phyloP scores from a whole-genome alignment of 2,329 filamentous ascomycete genomes.

The Diaporthe vexans region DNA sequence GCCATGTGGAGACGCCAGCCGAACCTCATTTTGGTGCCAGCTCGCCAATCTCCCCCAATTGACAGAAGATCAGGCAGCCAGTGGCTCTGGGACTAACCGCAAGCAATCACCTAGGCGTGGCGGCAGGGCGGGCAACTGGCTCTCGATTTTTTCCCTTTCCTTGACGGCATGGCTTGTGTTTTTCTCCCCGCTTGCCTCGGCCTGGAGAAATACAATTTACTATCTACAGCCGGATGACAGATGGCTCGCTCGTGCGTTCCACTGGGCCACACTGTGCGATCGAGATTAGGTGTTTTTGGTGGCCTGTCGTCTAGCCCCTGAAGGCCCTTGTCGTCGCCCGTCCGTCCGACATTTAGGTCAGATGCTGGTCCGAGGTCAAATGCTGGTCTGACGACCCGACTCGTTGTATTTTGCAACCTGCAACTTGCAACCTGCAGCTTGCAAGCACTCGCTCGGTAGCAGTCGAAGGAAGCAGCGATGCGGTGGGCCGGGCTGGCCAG shows the following conservation, averaged over 20 bases:
- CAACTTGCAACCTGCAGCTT: no score
- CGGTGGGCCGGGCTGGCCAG: neutral
- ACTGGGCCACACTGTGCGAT: conserved; percentile 4
- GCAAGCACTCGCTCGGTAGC: neutral
- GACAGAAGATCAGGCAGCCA: conserved; percentile 17
- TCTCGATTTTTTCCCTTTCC: no score
- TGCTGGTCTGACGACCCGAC: neutral
- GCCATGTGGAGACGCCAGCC: conserved; percentile 30
- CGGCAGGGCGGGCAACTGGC: neutral
- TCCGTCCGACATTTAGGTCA: neutral
- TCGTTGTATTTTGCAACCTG: no score
- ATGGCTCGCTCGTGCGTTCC: neutral
- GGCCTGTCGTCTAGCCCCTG: conserved; percentile 16
- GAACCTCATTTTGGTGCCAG: conserved; percentile 21
- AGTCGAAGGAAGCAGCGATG: neutral
- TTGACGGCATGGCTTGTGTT: no score
- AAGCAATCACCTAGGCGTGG: conserved; percentile 7
- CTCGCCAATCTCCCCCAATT: conserved; percentile 31
- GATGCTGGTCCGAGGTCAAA: neutral
- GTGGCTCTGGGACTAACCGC: conserved; percentile 15
- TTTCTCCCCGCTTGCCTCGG: conserved; percentile 23
- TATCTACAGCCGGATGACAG: no score
- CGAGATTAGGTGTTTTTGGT: neutral
- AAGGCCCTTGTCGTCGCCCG: conserved; percentile 21
- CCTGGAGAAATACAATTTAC: neutral